These are phyloP conservation scores for Diaporthe sp. DNA, from an alignment of 2,329 filamentous ascomycete species.

Conservation along the genomic window DNA sequence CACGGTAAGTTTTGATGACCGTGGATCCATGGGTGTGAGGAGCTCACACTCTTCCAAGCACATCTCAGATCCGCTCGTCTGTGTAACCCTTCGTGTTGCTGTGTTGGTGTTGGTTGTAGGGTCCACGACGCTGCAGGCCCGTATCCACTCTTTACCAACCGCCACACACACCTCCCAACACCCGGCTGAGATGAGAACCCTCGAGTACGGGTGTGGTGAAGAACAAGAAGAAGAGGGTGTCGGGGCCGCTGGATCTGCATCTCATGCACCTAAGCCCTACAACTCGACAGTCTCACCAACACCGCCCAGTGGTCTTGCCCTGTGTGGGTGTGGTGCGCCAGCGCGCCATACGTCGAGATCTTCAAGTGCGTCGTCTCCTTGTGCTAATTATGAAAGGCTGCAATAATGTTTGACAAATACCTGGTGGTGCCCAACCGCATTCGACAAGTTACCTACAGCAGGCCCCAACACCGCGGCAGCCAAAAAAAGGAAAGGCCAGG, in stretches of 20 bases:
- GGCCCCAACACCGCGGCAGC: no score
- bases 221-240: not conserved
- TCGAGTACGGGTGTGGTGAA: not conserved
- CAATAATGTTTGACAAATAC: not conserved
- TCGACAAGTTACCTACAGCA: not conserved
- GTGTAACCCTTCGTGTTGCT: not conserved
- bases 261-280: constrained; percentile 17
- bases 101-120: not conserved
- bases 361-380: no score
- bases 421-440: no score
- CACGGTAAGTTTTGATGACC: not conserved
- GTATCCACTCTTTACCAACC: not conserved
- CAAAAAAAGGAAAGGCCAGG: not conserved
- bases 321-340: not conserved
- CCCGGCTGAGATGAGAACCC: not conserved
- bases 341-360: not conserved
- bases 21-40: not conserved
- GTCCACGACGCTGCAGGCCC: not conserved
- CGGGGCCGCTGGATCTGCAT: not conserved
- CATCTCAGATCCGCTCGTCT: no score
- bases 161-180: not conserved
- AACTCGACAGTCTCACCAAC: not conserved
- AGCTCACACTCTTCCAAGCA: not conserved
- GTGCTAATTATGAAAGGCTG: not conserved
- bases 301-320: not conserved